Evolutionary conservation across 139 green algal species (phyloP), one percentile per base, ranked within the genome.

Genomic region (Tetradesmus obliquus): DNA sequence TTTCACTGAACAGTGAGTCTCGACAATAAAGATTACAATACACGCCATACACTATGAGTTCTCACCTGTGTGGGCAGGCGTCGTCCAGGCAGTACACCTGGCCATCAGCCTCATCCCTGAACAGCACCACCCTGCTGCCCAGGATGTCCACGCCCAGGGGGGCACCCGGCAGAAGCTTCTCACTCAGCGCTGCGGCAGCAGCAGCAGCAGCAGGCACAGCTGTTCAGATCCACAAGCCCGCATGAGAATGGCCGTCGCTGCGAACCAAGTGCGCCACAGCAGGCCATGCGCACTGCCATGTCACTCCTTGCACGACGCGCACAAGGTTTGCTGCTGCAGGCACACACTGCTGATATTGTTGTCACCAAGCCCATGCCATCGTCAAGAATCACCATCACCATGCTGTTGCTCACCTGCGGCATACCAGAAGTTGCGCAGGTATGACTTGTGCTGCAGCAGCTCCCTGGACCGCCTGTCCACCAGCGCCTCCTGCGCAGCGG

Each of bases 381-480:
- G 32, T 45, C 32, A 45, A 45, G 32, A 45, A 45, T 45, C 32
- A 58, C 13, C 19, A 86, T 19, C 51, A 86, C 83, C 83, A 55
- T n/a, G 54, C 55, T 32, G 13, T 9, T 45, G 19, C 89, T 89
- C 84, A 96, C 93, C 92, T 91, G 88, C 95, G 10, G 92, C 93
- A 84, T 97, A 98, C 96, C 96, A 98, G 83, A 97, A 96, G 94
- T 98, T 97, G 74, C 93, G 92, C 51, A 98, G 92, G 93, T 96
- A 98, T 10, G 89, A 58, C 13, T 89, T 82, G 8, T 96, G 89
- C 84, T 95, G 93, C 4, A 72, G 57, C 82, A 98, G 95, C 94
- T 98, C 96, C 84, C 91, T 92, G 69, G 81, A 54, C 45, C 96
- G 94, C 91, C 93, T 95, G 71, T 71, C 89, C 24, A 92, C n/a